phyloP scores from a whole-genome alignment of 2,329 filamentous ascomycete genomes.

The Arthroderma sp. region DNA sequence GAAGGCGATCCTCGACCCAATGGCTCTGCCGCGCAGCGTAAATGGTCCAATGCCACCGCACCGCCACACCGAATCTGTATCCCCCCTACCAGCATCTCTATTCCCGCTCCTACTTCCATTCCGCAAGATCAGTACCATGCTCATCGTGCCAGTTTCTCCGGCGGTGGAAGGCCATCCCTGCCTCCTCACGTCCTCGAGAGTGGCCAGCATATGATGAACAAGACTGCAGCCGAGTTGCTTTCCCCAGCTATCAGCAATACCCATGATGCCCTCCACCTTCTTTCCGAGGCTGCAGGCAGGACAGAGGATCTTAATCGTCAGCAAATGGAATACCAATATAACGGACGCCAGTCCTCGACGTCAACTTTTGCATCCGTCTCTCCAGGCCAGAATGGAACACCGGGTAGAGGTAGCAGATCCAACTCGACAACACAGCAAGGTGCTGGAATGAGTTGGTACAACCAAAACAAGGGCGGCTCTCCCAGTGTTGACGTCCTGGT shows the following conservation, averaged over 20 bases:
- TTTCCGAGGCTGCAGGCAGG: conserved; percentile 66
- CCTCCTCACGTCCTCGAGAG: conserved; percentile 30
- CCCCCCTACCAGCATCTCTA: conserved; percentile 5
- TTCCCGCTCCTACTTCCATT: conserved; percentile 11
- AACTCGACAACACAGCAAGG: conserved; percentile 28
- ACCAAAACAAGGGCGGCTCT: conserved; percentile 22
- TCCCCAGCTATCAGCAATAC: conserved; percentile 69
- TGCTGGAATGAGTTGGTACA: conserved; percentile 41
- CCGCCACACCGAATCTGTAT: conserved; percentile 9
- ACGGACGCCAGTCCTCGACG: conserved; percentile 28
- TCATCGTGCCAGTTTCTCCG: conserved; percentile 9
- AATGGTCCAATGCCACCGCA: conserved; percentile 10
- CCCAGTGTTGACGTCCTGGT: conserved; percentile 6
- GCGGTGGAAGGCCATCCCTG: conserved; percentile 7
- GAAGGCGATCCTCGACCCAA: conserved; percentile 9
- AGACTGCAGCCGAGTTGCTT: conserved; percentile 48
- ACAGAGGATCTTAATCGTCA: conserved; percentile 40
- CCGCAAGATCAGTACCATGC: conserved; percentile 9
- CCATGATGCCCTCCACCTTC: conserved; percentile 79
- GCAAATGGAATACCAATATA: conserved; percentile 37
- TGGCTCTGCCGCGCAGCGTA: conserved; percentile 6
- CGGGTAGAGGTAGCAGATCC: conserved; percentile 25
- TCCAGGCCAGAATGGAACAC: conserved; percentile 25
- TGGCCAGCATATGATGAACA: conserved; percentile 47
- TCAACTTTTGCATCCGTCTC: conserved; percentile 30